Conservation (phyloP, 345 rosid genomes). For the Populus pruinosa region DNA sequence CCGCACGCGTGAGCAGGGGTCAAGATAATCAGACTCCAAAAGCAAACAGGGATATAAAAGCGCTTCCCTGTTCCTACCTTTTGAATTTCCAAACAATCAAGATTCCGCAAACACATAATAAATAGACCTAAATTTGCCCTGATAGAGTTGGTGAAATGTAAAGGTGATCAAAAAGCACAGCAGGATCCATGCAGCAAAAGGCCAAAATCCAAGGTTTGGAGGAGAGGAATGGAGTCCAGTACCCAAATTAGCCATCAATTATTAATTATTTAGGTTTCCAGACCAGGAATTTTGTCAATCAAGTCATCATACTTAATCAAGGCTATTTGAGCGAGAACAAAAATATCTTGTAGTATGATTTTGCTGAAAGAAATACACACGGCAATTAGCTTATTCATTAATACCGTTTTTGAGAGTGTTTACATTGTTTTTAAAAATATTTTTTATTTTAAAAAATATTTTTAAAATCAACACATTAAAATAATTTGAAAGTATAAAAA, state of each 20-base stretch:
- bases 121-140: background rate
- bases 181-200: background rate
- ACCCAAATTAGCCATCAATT: background rate
- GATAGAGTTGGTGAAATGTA: conserved; percentile 8
- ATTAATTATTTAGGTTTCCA: background rate
- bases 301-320: background rate
- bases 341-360: too few relatives aligned
- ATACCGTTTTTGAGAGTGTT: too few relatives aligned
- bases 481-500: too few relatives aligned
- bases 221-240: background rate
- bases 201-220: background rate
- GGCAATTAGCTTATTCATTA: too few relatives aligned
- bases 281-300: background rate
- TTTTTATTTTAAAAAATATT: too few relatives aligned
- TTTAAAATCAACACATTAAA: too few relatives aligned
- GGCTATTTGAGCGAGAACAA: too few relatives aligned
- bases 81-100: background rate
- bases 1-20: conserved; percentile 61
- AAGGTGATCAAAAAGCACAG: background rate
- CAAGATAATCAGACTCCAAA: conserved; percentile 44
- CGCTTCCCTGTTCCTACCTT: background rate
- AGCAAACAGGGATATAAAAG: background rate
- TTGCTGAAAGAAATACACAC: too few relatives aligned
- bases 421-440: too few relatives aligned
- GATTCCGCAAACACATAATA: background rate